phyloP scores from a whole-genome alignment of 345 rosid species.

The Eucalyptus cloeziana region DNA sequence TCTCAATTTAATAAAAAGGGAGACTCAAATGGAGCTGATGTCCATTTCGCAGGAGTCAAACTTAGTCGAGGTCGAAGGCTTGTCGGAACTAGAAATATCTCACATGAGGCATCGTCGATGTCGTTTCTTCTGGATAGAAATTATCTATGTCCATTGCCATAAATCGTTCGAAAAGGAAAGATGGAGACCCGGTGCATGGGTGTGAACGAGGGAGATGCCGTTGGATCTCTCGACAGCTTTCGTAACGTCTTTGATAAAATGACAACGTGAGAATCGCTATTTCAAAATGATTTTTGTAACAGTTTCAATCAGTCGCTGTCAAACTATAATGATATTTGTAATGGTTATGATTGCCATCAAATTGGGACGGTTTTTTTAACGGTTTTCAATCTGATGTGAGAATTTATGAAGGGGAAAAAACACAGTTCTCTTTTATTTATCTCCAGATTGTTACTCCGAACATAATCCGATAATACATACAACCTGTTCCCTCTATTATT shows the following conservation, averaged over 20 bases:
- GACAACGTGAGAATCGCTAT: accelerated
- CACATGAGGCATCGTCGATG: background rate
- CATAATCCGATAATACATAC: background rate
- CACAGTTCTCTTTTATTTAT: accelerated
- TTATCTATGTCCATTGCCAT: background rate
- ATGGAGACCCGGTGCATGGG: background rate
- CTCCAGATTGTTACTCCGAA: accelerated
- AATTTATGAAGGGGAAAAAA: background rate
- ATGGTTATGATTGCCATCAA: background rate
- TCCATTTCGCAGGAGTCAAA: background rate
- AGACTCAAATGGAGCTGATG: background rate
- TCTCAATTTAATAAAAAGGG: background rate
- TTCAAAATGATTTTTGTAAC: background rate
- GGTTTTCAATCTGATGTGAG: accelerated
- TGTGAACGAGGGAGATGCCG: background rate
- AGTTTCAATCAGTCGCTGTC: accelerated
- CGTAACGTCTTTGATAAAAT: background rate
- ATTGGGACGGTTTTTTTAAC: background rate
- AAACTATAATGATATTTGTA: background rate
- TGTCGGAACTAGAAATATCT: background rate
- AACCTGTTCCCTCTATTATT: background rate
- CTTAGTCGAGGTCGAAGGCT: background rate
- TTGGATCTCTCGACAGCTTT: background rate
- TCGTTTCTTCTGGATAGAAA: background rate
- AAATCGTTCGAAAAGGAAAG: background rate